Evolutionary conservation across 1,139 yeast genomes (phyloP).

Genomic region (Geotrichum citri-aurantii): DNA sequence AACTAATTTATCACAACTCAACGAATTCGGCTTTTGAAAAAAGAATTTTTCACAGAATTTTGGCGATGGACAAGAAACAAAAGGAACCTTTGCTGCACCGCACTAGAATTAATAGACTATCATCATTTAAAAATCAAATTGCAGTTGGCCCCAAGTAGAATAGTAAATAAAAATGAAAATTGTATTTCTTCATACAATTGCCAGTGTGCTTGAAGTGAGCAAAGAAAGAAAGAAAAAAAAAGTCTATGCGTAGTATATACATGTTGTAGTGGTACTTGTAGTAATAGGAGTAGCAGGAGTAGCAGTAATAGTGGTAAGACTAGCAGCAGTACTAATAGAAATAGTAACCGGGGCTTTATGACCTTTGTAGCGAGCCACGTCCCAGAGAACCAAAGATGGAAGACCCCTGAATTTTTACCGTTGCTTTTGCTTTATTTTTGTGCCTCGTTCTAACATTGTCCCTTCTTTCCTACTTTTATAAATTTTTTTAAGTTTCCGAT

Average conservation of each 20-base stretch:
- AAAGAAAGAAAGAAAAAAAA: too few relatives aligned
- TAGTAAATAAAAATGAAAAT: too few relatives aligned
- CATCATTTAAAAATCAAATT: too few relatives aligned
- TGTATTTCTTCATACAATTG: too few relatives aligned
- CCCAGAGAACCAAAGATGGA: not conserved
- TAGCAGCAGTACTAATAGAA: not conserved
- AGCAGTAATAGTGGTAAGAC: not conserved
- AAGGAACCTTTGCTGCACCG: too few relatives aligned
- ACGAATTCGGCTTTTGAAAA: not conserved
- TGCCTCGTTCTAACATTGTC: not conserved
- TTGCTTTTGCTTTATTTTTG: not conserved
- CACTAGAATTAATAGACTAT: not conserved
- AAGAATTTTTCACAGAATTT: not conserved
- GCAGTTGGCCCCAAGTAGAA: too few relatives aligned
- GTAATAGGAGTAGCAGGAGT: too few relatives aligned
- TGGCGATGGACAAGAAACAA: too few relatives aligned
- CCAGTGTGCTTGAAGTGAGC: too few relatives aligned
- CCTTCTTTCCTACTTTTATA: not conserved
- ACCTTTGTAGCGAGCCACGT: not conserved
- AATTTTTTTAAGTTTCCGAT: not conserved
- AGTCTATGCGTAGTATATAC: too few relatives aligned
- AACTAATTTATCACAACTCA: too few relatives aligned
- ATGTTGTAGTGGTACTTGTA: too few relatives aligned
- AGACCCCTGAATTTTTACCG: not conserved
- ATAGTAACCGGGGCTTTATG: not conserved